Base-by-base conservation (phyloP, 2,329 filamentous ascomycete species). In the Botrytis cinerea region DNA sequence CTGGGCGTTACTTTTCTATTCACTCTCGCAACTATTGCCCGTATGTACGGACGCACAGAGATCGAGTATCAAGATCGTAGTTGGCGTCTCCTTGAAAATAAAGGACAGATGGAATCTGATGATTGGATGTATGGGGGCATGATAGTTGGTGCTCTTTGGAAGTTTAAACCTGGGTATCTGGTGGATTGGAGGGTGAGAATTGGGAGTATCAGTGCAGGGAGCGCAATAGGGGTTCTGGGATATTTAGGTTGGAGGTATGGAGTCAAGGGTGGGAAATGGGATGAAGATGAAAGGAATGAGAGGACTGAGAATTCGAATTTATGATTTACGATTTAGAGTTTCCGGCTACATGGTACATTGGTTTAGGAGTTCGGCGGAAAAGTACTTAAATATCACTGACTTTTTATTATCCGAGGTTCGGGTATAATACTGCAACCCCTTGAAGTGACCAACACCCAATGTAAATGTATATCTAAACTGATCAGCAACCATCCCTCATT, bases 1-100 rank as follows among this genome's bases (percentile, higher is more conserved):
- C 72, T 86, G 2, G 75, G 86, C 40, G 86, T 84, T 0, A 78
- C 85, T 1, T 84, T 83, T 0, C 74, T 88, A 1, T 81, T 86
- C 38, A 81, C 81, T 2, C 73, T 85, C 7, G 85, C 82, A 76
- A 82, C 88, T 6, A 79, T 81, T 43, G 48, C 25, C 83, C 78
- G 85, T 3, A 91, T 92, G 89, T 82, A 82, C 71, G 88, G 86
- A 0, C 83, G 84, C 25, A 85, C 88, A 76, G 83, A 86, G 59
- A 87, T 92, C 46, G 89, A 92, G 80, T 92, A 89, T 89, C 81
- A 86, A 78, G 89, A 92, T 78, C 84, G 90, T 28, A 85, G 86
- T 73, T 92, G 89, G 89, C 83, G 90, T 45, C 78, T 92, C 68
- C 77, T 90, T 61, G 87, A 87, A 91, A 91, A 87, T 75, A 79